A percentile compares a stretch with the other conserved stretches of the same genome.
Conservation (phyloP, 2,329 filamentous ascomycete genomes). For the Chrysoporthe austroafricana region DNA sequence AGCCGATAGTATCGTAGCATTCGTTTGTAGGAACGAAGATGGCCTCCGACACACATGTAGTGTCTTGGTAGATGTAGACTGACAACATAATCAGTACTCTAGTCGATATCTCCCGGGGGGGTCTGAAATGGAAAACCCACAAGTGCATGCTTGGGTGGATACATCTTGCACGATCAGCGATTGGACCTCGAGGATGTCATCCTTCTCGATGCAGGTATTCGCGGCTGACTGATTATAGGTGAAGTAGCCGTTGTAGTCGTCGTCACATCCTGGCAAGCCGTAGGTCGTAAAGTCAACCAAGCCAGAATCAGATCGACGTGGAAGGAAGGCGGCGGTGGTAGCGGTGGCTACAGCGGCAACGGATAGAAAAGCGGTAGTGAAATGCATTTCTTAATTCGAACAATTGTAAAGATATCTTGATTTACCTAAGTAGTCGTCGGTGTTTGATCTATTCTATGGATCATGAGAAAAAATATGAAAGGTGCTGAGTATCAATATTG, state of each 20-base stretch:
- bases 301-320: background rate
- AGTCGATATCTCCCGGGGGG: background rate
- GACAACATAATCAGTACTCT: background rate
- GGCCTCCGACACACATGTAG: background rate
- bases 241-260: conserved; percentile 12
- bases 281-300: conserved; percentile 3
- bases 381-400: background rate
- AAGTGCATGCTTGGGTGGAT: background rate
- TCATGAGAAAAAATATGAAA: no score
- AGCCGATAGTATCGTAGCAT: conserved; percentile 14
- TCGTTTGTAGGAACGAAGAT: background rate
- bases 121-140: background rate
- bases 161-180: conserved; percentile 1
- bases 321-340: background rate
- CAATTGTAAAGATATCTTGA: background rate
- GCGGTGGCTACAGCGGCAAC: background rate
- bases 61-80: conserved; percentile 13
- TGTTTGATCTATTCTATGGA: background rate
- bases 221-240: background rate
- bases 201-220: conserved; percentile 10
- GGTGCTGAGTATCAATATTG: no score
- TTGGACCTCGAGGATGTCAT: conserved; percentile 11
- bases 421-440: no score
- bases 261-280: conserved; percentile 4
- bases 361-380: background rate